A percentile compares a stretch with the other conserved stretches of the same genome.
Conservation (phyloP, 305 asterid species). For the Solanum hybrid region DNA sequence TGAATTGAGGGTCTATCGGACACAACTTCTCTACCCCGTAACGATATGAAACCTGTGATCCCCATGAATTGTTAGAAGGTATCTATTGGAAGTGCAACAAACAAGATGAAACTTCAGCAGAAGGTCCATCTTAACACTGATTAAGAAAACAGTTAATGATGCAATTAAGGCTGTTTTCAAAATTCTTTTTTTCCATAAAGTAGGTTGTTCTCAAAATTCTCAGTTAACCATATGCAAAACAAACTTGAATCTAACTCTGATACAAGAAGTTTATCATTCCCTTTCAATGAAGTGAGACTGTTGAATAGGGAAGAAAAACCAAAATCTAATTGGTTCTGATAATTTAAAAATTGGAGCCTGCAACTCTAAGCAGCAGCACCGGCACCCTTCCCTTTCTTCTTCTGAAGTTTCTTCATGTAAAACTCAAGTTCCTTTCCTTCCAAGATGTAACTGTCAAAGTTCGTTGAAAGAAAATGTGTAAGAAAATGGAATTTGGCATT, state of each 20-base stretch:
- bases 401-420: slow-evolving; percentile 29
- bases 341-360: background rate
- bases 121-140: background rate
- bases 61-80: background rate
- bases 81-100: background rate
- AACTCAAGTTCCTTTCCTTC: slow-evolving; percentile 35
- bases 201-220: background rate
- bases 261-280: background rate
- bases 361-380: slow-evolving; percentile 16
- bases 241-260: background rate
- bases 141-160: background rate
- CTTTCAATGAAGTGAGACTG: background rate
- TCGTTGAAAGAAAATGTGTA: background rate
- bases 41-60: background rate
- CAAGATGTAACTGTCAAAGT: slow-evolving; percentile 21
- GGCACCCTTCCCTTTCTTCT: slow-evolving; percentile 32
- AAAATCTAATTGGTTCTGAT: background rate
- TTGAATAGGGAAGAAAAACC: background rate
- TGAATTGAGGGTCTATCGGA: background rate
- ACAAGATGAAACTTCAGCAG: background rate
- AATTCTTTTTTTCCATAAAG: background rate
- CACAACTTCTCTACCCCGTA: background rate
- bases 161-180: background rate
- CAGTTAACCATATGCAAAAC: background rate
- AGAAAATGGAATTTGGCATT: background rate